Percentiles rank a stretch among this genome's conserved stretches.
These are phyloP conservation scores for Cymbopogon flexuosus DNA, from an alignment of 202 grass and related monocot species.

Conservation along the genomic window DNA sequence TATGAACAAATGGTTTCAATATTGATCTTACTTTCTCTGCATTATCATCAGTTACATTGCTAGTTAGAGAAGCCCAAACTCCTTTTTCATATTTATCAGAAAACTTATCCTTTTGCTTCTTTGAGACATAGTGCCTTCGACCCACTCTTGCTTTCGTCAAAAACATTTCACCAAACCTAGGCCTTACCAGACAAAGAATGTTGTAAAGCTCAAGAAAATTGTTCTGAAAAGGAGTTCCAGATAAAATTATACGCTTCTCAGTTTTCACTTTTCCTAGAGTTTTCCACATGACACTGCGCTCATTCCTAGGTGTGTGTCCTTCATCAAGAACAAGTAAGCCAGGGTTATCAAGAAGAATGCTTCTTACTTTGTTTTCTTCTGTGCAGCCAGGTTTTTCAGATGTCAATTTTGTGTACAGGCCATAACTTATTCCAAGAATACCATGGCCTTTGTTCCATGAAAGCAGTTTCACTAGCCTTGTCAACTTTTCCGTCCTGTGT, in stretches of 20 bases:
- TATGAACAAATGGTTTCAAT: conserved; percentile 92
- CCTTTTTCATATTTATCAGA: conserved; percentile 68
- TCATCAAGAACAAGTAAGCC: conserved; percentile 89
- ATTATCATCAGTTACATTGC: conserved; percentile 77
- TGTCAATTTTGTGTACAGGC: conserved; percentile 65
- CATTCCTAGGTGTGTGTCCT: conserved; percentile 89
- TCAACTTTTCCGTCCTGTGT: conserved; percentile 47
- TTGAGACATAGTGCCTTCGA: conserved; percentile 37
- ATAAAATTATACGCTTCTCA: conserved; percentile 82
- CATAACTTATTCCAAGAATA: conserved; percentile 88
- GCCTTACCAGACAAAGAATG: conserved; percentile 82
- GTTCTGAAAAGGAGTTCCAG: conserved; percentile 93
- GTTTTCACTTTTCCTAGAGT: conserved; percentile 74
- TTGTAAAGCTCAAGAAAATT: conserved; percentile 95
- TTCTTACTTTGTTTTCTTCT: conserved; percentile 56
- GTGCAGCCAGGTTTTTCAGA: conserved; percentile 44
- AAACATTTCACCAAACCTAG: conserved; percentile 83
- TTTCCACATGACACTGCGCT: conserved; percentile 69
- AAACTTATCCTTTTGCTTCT: conserved; percentile 39
- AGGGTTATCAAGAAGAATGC: conserved; percentile 75
- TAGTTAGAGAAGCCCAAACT: conserved; percentile 84
- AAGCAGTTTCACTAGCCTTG: conserved; percentile 68
- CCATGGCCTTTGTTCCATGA: conserved; percentile 70
- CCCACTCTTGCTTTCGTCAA: conserved; percentile 53
- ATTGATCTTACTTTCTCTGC: conserved; percentile 76